A percentile compares a stretch with the other conserved stretches of the same genome.
Conservation (phyloP, 331 rosid species). For the Quercus tomentella region DNA sequence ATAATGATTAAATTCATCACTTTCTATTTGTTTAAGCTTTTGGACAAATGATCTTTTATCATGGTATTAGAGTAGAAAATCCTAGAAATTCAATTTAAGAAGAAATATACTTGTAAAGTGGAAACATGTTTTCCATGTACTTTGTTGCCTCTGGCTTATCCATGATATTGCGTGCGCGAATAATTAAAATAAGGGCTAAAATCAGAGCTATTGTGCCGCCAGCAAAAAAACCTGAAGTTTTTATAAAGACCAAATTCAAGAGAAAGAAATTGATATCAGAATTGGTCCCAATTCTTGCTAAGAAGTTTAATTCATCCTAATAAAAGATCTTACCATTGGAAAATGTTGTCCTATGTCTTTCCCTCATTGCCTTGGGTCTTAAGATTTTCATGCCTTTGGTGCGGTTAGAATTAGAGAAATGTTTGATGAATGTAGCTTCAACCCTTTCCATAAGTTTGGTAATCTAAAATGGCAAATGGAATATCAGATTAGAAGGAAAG, state of each 20-base stretch:
- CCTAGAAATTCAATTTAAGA: neutral
- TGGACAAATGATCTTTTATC: too few relatives aligned
- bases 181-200: constrained; percentile 41
- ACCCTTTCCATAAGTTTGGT: constrained; percentile 69
- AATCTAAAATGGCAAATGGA: constrained; percentile 28
- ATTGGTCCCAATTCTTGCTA: neutral
- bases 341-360: constrained; percentile 61
- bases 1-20: too few relatives aligned
- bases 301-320: neutral
- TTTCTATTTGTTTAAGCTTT: too few relatives aligned
- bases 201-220: constrained; percentile 56
- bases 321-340: constrained; percentile 40
- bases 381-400: constrained; percentile 54
- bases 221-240: constrained; percentile 55
- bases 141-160: constrained; percentile 10
- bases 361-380: constrained; percentile 55
- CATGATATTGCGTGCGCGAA: constrained; percentile 32
- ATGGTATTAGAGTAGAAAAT: too few relatives aligned
- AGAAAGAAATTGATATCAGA: neutral
- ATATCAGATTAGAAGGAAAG: neutral
- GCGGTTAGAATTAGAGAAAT: constrained; percentile 62
- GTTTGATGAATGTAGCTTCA: constrained; percentile 60
- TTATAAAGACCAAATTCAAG: neutral
- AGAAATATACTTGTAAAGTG: constrained; percentile 53
- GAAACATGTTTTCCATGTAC: constrained; percentile 71